Percentiles rank a stretch among this genome's conserved stretches.
These are phyloP conservation scores for Verruconis gallopava DNA, from an alignment of 2,329 filamentous ascomycete genomes.

Conservation along the genomic window DNA sequence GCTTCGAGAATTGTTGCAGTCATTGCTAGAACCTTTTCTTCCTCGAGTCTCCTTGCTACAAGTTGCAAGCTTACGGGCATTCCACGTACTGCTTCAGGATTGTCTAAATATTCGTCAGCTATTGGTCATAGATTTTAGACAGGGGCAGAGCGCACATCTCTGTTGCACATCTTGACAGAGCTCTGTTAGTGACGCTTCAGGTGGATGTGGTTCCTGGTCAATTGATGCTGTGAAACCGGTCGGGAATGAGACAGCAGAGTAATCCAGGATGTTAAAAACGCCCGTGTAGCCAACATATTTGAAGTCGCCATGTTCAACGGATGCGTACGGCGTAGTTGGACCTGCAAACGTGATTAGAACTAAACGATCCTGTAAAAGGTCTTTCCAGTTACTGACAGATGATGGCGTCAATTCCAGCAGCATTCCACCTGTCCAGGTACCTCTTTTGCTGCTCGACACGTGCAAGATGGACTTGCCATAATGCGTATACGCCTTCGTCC, in stretches of 20 bases:
- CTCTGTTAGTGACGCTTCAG: conserved; percentile 20
- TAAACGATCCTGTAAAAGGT: not conserved
- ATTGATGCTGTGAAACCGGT: conserved; percentile 27
- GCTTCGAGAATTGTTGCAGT: conserved; percentile 23
- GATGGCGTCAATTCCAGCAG: conserved; percentile 31
- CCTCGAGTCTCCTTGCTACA: conserved; percentile 27
- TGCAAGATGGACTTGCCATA: conserved; percentile 38
- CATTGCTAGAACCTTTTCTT: conserved; percentile 31
- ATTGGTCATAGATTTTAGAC: not conserved
- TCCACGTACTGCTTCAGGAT: conserved; percentile 27
- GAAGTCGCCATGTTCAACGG: conserved; percentile 30
- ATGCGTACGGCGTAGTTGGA: conserved; percentile 33
- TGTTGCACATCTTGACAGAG: conserved; percentile 27
- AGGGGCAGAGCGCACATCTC: conserved; percentile 24
- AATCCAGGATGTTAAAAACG: conserved; percentile 38
- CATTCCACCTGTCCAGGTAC: conserved; percentile 34
- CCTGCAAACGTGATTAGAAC: conserved; percentile 13
- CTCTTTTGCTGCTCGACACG: conserved; percentile 30
- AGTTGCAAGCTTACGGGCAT: conserved; percentile 32
- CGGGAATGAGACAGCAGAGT: conserved; percentile 33
- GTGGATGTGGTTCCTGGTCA: conserved; percentile 20
- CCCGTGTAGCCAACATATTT: conserved; percentile 33
- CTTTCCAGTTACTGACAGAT: conserved; percentile 16
- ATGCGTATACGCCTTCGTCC: conserved; percentile 31
- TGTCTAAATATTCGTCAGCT: conserved; percentile 17